A percentile compares a stretch with the other conserved stretches of the same genome.
Evolutionary conservation across 192 early-diverging fungal genomes (phyloP).

Genomic region (Coemansia sp.): DNA sequence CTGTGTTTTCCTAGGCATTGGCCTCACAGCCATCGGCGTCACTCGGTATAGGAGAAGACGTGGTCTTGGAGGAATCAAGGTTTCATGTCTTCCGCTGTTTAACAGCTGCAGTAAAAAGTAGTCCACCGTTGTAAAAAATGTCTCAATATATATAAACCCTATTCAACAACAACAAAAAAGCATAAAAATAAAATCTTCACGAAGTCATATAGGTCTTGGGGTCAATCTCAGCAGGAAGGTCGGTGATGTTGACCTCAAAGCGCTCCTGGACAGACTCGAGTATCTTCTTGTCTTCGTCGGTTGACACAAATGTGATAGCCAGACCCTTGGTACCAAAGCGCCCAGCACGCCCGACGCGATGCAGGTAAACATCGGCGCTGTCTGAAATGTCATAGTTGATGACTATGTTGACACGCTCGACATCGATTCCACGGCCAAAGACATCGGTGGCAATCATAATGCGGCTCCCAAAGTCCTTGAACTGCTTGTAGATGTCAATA

Average conservation of each 20-base stretch:
- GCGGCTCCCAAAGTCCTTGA: conserved; percentile 93
- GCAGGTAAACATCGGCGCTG: conserved; percentile 86
- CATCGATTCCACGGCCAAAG: conserved; percentile 98
- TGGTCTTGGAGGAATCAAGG: too few relatives aligned
- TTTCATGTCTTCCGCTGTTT: neutral
- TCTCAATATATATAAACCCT: neutral
- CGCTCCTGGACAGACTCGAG: conserved; percentile 87
- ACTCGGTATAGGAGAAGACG: too few relatives aligned
- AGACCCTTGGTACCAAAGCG: conserved; percentile 99
- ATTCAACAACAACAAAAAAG: neutral
- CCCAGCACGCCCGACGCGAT: conserved; percentile 97
- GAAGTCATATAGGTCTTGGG: conserved; percentile 75
- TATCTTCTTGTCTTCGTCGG: conserved; percentile 72
- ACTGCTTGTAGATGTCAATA: conserved; percentile 87
- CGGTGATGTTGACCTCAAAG: conserved; percentile 93
- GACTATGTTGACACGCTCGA: conserved; percentile 98
- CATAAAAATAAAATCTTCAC: conserved; percentile 6
- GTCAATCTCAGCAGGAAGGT: conserved; percentile 86
- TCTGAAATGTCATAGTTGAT: conserved; percentile 99
- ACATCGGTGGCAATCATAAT: conserved; percentile 98
- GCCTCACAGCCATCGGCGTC: too few relatives aligned
- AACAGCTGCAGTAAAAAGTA: neutral
- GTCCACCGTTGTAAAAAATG: neutral
- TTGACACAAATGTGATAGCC: conserved; percentile 90
- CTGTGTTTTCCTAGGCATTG: too few relatives aligned